Evolutionary conservation across 192 early-diverging fungal species (phyloP).

Genomic region (Rhizophagus clarus): DNA sequence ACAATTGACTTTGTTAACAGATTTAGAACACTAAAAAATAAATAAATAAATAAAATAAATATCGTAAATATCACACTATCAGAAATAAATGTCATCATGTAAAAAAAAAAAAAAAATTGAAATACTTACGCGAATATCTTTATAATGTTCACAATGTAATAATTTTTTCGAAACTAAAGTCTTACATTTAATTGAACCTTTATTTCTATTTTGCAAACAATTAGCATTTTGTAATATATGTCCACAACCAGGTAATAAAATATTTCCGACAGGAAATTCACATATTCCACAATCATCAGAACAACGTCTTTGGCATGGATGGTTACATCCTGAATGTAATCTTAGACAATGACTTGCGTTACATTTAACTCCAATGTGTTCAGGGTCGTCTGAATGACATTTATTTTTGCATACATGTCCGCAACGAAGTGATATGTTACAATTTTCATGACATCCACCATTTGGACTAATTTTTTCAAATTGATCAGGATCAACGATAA

Average conservation of each 20-base stretch:
- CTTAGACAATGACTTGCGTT: no score
- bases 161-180: slow-evolving; percentile 30
- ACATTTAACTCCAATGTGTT: slow-evolving; percentile 39
- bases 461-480: slow-evolving; percentile 46
- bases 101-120: no score
- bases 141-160: slow-evolving; percentile 46
- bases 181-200: slow-evolving; percentile 27
- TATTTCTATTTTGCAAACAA: neutral
- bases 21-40: slow-evolving; percentile 31
- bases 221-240: no score
- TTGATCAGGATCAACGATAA: slow-evolving; percentile 31
- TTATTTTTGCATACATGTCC: slow-evolving; percentile 53
- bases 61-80: neutral
- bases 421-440: slow-evolving; percentile 45
- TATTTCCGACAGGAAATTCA: no score
- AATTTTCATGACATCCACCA: slow-evolving; percentile 54
- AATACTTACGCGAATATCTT: slow-evolving; percentile 11
- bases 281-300: no score
- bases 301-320: no score
- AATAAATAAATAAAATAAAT: no score
- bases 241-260: no score
- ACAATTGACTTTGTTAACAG: slow-evolving; percentile 27
- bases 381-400: slow-evolving; percentile 32
- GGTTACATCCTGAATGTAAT: no score
- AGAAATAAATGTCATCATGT: no score